Base-by-base conservation (phyloP, 2,329 filamentous ascomycete species). In the Dendryphion nanum region DNA sequence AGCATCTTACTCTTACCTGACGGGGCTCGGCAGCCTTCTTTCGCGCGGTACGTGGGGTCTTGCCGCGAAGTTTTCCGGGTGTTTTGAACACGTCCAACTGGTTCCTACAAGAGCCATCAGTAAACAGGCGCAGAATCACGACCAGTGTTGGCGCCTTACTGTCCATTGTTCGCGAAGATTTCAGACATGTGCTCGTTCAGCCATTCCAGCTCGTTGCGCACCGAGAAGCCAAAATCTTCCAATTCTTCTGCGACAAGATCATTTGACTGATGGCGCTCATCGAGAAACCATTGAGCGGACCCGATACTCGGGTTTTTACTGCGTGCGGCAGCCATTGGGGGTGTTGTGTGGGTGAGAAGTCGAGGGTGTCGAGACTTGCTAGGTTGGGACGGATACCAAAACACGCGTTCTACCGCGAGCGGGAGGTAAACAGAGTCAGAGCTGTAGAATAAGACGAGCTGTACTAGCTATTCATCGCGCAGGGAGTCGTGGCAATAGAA, bases 111-210 rank as follows among this genome's bases (percentile, higher is more conserved):
- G 7, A n/a, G 13, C 12, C 14, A 45, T 69, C 39, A 69, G 60
- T 38, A 33, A 20, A 16, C 7, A 18, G 37, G 47, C 36, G 40
- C 35, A 14, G 17, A 18, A 8, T 10, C 10, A 26, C 23, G 23
- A n/a, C 10, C 10, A 10, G 10, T 8, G 10, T 26, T 26, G n/a
- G 6, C 44, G 41, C 77, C 85, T 58, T 79, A 96, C 93, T 89
- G 80, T 68, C 90, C 82, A 59, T 89, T 86, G 54, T 85, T 82
- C 56, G 83, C 85, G 64, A 97, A 95, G 58, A 98, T 88, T 47
- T 95, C 89, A 34, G 82, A 81, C 91, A 98, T 96, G 66, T 98
- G 93, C 70, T 97, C 93, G 60, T 98, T 97, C 55, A 98, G 75
- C 93, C 93, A 98, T 63, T 97, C 90, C 59, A 97, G 74, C 66